Conservation (phyloP, 805 yeast species). For the Candida parachauliodes region DNA sequence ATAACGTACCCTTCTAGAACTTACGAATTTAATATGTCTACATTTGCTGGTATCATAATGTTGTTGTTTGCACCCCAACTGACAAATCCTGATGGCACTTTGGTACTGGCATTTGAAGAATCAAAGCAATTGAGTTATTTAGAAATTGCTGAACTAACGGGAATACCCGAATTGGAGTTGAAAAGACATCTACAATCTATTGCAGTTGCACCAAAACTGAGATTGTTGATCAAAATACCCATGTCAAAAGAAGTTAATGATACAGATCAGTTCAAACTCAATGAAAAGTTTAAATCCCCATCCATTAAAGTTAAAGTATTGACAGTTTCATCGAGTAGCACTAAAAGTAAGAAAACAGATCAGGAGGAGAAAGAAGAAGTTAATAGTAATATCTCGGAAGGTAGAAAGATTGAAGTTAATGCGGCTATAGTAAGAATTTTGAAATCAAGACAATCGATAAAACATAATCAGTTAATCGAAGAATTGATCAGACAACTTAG, state of each 20-base stretch:
- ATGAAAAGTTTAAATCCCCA: conserved; percentile 65
- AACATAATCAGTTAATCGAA: conserved; percentile 63
- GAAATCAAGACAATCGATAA: conserved; percentile 65
- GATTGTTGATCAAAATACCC: conserved; percentile 72
- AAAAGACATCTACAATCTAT: conserved; percentile 77
- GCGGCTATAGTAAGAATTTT: conserved; percentile 87
- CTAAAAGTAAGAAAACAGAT: conserved; percentile 32
- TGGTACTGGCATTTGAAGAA: conserved; percentile 46
- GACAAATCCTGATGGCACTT: conserved; percentile 23
- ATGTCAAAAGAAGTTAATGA: conserved; percentile 66
- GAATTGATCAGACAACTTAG: conserved; percentile 60
- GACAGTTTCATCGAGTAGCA: conserved; percentile 46
- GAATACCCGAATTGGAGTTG: conserved; percentile 70
- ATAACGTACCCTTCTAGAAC: conserved; percentile 64
- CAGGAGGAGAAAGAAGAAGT: conserved; percentile 52
- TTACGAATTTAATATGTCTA: conserved; percentile 77
- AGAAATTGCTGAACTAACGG: conserved; percentile 63
- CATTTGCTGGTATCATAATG: conserved; percentile 76
- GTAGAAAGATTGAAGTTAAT: conserved; percentile 66
- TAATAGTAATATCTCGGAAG: conserved; percentile 53
- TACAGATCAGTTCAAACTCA: conserved; percentile 63
- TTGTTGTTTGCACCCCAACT: conserved; percentile 55
- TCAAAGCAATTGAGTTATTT: conserved; percentile 51
- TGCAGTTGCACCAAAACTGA: conserved; percentile 76
- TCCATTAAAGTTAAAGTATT: conserved; percentile 69